Evolutionary conservation across 768 basidiomycete species (phyloP).

Genomic region (Hortiboletus flavorubellus): DNA sequence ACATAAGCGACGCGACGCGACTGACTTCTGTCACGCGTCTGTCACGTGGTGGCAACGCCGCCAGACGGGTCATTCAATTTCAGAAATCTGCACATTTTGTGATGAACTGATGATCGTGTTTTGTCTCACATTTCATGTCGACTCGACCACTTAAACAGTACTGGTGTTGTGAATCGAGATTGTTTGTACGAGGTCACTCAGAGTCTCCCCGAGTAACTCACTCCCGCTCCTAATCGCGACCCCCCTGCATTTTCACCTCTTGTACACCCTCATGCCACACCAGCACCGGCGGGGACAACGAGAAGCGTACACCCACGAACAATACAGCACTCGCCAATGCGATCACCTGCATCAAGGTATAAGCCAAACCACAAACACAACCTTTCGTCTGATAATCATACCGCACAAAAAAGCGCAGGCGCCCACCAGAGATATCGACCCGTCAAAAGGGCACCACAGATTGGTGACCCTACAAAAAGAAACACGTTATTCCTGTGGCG

Average conservation of each 20-base stretch:
- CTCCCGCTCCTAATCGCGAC: neutral
- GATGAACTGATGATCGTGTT: too few relatives aligned
- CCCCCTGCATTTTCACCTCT: neutral
- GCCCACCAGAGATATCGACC: slow-evolving; percentile 53
- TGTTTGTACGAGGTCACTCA: too few relatives aligned
- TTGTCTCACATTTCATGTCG: too few relatives aligned
- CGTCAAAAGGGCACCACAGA: slow-evolving; percentile 54
- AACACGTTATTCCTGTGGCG: neutral
- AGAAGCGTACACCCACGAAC: slow-evolving; percentile 15
- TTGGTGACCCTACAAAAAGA: slow-evolving; percentile 43
- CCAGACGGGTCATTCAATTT: too few relatives aligned
- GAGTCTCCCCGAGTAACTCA: too few relatives aligned
- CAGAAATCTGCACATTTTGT: too few relatives aligned
- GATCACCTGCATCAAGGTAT: neutral
- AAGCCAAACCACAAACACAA: neutral
- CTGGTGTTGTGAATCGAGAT: too few relatives aligned
- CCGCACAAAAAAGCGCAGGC: slow-evolving; percentile 50
- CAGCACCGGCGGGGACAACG: neutral
- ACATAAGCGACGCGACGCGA: too few relatives aligned
- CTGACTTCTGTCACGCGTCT: too few relatives aligned
- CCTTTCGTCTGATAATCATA: slow-evolving; percentile 8
- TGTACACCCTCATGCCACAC: too few relatives aligned
- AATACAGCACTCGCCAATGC: slow-evolving; percentile 5
- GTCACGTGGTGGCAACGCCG: too few relatives aligned
- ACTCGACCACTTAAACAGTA: too few relatives aligned